phyloP scores from a whole-genome alignment of 345 rosid species.

The Balakata baccata region DNA sequence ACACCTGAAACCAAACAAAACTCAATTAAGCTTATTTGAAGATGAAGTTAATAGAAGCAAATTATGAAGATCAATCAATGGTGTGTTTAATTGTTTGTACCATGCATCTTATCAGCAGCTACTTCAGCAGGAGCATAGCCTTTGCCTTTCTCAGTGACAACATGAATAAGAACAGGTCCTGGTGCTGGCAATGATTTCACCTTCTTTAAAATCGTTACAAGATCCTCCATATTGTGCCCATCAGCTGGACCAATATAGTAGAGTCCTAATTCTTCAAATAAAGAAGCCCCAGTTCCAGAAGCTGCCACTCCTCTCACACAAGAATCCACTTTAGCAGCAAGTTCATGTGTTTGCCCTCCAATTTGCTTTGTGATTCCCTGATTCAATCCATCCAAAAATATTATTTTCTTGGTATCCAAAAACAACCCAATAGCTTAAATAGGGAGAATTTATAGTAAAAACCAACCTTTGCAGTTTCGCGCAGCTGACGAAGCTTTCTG shows the following conservation, averaged over 20 bases:
- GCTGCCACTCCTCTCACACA: slow-evolving; percentile 22
- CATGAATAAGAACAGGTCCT: slow-evolving; percentile 49
- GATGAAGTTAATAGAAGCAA: not conserved
- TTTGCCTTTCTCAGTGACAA: slow-evolving; percentile 50
- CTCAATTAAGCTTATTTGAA: not conserved
- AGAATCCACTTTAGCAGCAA: slow-evolving; percentile 33
- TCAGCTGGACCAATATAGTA: slow-evolving; percentile 50
- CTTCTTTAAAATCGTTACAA: slow-evolving; percentile 35
- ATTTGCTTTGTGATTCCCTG: slow-evolving; percentile 39
- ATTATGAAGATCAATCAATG: not conserved
- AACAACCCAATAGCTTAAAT: not conserved
- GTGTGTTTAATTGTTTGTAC: slow-evolving; percentile 13
- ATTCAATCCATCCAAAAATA: too few species aligned
- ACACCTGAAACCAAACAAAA: slow-evolving; percentile 29
- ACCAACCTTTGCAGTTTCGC: slow-evolving; percentile 43
- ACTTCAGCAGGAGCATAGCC: slow-evolving; percentile 49
- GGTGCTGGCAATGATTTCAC: slow-evolving; percentile 32
- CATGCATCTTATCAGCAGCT: slow-evolving; percentile 53
- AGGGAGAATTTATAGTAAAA: not conserved
- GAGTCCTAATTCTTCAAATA: slow-evolving; percentile 52
- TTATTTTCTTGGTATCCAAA: not conserved
- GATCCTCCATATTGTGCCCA: slow-evolving; percentile 45
- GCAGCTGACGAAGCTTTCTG: slow-evolving; percentile 26
- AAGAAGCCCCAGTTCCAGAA: slow-evolving; percentile 20
- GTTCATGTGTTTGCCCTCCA: slow-evolving; percentile 33